These are phyloP conservation scores for Gnetum montanum DNA, from an alignment of 75 land plant genomes.

Conservation along the genomic window DNA sequence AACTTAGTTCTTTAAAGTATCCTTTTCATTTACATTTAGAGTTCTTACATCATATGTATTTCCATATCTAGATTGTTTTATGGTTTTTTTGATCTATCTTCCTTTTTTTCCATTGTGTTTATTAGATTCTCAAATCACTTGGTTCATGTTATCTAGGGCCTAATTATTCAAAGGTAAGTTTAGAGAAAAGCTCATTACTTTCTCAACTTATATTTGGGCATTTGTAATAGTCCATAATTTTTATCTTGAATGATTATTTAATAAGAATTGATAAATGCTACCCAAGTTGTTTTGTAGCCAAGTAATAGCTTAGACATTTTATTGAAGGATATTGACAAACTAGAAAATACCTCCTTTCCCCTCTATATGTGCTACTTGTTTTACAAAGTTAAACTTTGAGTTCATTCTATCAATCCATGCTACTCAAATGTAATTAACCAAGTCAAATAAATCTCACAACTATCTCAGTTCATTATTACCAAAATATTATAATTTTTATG, in stretches of 20 bases:
- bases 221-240: background rate
- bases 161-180: conserved; percentile 55
- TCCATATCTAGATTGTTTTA: no score
- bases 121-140: conserved; percentile 76
- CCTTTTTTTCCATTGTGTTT: no score
- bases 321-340: conserved; percentile 59
- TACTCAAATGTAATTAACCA: no score
- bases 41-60: no score
- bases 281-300: conserved; percentile 60
- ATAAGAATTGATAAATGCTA: background rate
- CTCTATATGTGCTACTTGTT: conserved; percentile 93
- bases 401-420: no score
- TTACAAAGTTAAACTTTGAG: conserved; percentile 41
- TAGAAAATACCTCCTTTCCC: conserved; percentile 81
- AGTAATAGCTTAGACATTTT: conserved; percentile 42
- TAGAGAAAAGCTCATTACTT: background rate
- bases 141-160: conserved; percentile 79
- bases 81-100: no score
- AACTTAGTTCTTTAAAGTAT: conserved; percentile 8
- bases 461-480: no score
- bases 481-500: no score
- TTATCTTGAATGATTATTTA: no score
- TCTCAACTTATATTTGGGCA: background rate
- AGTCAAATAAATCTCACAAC: no score
- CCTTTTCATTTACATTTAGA: no score